phyloP scores from a whole-genome alignment of 306 rosid species.

The Rubus parviflorus region DNA sequence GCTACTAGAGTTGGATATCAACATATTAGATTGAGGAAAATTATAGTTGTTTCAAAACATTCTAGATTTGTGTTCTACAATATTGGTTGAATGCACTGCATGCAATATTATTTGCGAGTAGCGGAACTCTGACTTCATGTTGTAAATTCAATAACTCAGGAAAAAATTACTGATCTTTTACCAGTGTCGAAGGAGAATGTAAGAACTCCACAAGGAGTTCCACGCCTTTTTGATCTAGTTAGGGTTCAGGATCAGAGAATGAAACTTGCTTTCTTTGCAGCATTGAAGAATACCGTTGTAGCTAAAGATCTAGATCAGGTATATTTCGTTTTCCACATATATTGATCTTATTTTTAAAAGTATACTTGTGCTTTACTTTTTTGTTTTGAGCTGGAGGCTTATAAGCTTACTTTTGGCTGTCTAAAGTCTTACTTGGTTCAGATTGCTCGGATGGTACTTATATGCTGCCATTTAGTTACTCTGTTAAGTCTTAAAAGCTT shows the following conservation, averaged over 20 bases:
- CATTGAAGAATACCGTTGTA: slow-evolving; percentile 71
- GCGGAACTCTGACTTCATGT: slow-evolving; percentile 17
- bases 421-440: not conserved
- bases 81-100: slow-evolving; percentile 5
- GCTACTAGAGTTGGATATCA: not conserved
- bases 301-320: slow-evolving; percentile 93
- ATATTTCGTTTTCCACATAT: slow-evolving; percentile 17
- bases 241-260: slow-evolving; percentile 75
- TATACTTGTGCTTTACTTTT: not conserved
- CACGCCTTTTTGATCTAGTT: slow-evolving; percentile 80
- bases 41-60: not conserved
- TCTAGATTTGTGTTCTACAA: not conserved
- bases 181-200: slow-evolving; percentile 55
- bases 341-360: not conserved
- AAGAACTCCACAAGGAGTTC: slow-evolving; percentile 81
- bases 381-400: not conserved
- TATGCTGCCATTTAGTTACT: slow-evolving; percentile 3
- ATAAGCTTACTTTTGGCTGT: not conserved
- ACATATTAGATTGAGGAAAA: not conserved
- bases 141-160: slow-evolving; percentile 45
- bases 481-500: not conserved
- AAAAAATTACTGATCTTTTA: slow-evolving; percentile 62
- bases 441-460: not conserved
- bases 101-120: slow-evolving; percentile 2
- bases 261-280: slow-evolving; percentile 87